Evolutionary conservation across 805 yeast species (phyloP).

Genomic region (Millerozyma acaciae): DNA sequence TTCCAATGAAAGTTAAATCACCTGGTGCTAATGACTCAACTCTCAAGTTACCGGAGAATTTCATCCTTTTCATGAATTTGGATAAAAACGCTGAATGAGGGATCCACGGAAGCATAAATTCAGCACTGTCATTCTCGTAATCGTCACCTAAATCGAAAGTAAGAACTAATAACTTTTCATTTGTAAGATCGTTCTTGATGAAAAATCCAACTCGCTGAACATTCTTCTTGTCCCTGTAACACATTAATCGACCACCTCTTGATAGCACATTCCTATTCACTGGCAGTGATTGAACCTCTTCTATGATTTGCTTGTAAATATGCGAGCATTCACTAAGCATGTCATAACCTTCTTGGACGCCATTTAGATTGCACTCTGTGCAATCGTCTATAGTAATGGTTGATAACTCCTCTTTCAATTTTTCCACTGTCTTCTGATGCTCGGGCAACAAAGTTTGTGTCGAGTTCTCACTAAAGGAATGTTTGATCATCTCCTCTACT

Average conservation of each 20-base stretch:
- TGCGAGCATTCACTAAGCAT: conserved; percentile 44
- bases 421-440: conserved; percentile 63
- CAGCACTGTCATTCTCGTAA: conserved; percentile 20
- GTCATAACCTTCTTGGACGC: conserved; percentile 43
- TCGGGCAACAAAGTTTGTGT: conserved; percentile 84
- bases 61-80: conserved; percentile 33
- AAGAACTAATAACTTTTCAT: conserved; percentile 33
- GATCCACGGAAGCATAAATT: conserved; percentile 32
- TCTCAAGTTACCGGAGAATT: conserved; percentile 28
- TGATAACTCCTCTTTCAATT: conserved; percentile 45
- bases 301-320: conserved; percentile 43
- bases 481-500: conserved; percentile 98
- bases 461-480: conserved; percentile 89
- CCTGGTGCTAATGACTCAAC: conserved; percentile 38
- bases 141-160: conserved; percentile 43
- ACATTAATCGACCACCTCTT: conserved; percentile 52
- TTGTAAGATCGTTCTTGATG: conserved; percentile 37
- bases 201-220: conserved; percentile 51
- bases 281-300: conserved; percentile 45
- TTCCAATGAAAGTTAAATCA: conserved; percentile 43
- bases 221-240: conserved; percentile 49
- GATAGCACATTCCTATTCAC: conserved; percentile 44
- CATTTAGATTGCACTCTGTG: conserved; percentile 34
- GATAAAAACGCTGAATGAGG: conserved; percentile 30
- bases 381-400: conserved; percentile 32